phyloP scores from a whole-genome alignment of 352 stramenopile species.

The Peronospora destructor region DNA sequence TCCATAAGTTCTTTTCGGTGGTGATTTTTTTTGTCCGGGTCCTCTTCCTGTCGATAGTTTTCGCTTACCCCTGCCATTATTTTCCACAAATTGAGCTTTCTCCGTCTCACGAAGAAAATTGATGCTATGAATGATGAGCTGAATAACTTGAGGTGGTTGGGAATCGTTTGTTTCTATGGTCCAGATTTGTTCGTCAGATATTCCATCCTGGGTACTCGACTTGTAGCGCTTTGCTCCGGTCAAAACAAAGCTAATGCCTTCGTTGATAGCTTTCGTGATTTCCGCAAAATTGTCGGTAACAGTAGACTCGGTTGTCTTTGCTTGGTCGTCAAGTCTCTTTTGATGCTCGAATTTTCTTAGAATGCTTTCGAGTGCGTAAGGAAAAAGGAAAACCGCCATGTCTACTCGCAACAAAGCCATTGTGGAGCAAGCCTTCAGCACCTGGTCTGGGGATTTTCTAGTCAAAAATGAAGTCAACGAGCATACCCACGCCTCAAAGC shows the following conservation, averaged over 20 bases:
- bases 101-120: conserved; percentile 78
- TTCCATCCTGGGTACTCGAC: background rate
- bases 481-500: conserved; percentile 61
- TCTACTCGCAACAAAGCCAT: conserved; percentile 40
- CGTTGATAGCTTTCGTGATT: conserved; percentile 27
- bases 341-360: conserved; percentile 12
- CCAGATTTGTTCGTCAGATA: background rate
- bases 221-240: conserved; percentile 8
- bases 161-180: background rate
- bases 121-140: conserved; percentile 70
- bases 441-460: conserved; percentile 29
- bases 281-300: conserved; percentile 4
- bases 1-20: background rate
- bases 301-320: background rate
- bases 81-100: conserved; percentile 65
- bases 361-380: conserved; percentile 49
- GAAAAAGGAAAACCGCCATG: conserved; percentile 73
- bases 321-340: background rate
- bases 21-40: background rate
- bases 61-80: conserved; percentile 32
- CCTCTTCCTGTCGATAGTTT: conserved; percentile 9
- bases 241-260: conserved; percentile 40
- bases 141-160: conserved; percentile 41
- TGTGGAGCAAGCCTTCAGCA: conserved; percentile 44
- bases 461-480: conserved; percentile 39